These are phyloP conservation scores for Boletus fagicola DNA, from an alignment of 768 basidiomycete species.

Conservation along the genomic window DNA sequence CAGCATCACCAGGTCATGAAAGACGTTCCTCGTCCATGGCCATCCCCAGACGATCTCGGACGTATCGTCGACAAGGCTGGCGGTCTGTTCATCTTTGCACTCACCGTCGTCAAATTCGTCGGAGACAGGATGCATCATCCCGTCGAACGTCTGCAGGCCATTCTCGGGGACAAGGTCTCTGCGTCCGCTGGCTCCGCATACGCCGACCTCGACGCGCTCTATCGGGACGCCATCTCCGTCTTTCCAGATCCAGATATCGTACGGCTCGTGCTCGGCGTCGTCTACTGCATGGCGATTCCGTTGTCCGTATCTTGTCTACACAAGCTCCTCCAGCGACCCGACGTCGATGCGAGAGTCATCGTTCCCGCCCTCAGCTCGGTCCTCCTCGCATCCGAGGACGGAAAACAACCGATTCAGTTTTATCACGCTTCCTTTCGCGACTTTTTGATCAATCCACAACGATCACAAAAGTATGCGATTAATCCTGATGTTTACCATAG, in stretches of 20 bases:
- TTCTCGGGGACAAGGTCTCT: conserved; percentile 7
- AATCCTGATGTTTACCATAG: conserved; percentile 15
- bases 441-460: conserved; percentile 17
- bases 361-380: conserved; percentile 19
- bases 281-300: conserved; percentile 14
- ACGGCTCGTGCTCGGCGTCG: conserved; percentile 20
- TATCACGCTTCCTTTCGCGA: conserved; percentile 25
- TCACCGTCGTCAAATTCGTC: conserved; percentile 30
- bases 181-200: conserved; percentile 13
- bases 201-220: conserved; percentile 19
- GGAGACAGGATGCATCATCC: conserved; percentile 18
- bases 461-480: conserved; percentile 16
- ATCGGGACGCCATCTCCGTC: conserved; percentile 19
- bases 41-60: conserved; percentile 21
- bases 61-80: conserved; percentile 17
- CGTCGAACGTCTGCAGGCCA: conserved; percentile 11
- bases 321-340: conserved; percentile 10
- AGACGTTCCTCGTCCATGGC: conserved; percentile 25
- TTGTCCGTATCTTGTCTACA: conserved; percentile 16
- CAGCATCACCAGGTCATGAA: conserved; percentile 22
- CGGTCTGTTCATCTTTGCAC: conserved; percentile 31
- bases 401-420: conserved; percentile 20
- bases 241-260: conserved; percentile 18
- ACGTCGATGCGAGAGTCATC: conserved; percentile 16
- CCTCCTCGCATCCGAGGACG: conserved; percentile 20